Conservation (phyloP, 805 yeast species). For the Saccharomycopsis malanga region DNA sequence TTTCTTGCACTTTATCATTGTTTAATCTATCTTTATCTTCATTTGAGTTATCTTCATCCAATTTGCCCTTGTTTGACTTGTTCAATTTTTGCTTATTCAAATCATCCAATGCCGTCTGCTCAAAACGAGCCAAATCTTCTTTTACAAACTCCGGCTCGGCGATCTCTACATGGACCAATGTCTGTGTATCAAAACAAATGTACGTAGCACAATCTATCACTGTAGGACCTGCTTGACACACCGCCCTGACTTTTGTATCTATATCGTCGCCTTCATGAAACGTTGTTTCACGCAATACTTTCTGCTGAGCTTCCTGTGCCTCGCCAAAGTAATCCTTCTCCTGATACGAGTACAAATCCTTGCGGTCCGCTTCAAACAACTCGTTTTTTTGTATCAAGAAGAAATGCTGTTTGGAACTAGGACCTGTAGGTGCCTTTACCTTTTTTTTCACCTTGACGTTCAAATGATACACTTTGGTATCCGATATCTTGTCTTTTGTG, state of each 20-base stretch:
- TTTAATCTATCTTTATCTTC: constrained; percentile 34
- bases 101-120: constrained; percentile 28
- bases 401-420: constrained; percentile 6
- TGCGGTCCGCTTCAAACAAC: constrained; percentile 5
- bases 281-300: too few species aligned
- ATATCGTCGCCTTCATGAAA: too few species aligned
- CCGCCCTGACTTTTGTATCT: constrained; percentile 25
- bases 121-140: constrained; percentile 42
- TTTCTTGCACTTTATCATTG: neutral
- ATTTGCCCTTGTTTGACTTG: too few species aligned
- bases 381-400: neutral
- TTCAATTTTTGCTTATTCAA: too few species aligned
- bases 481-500: neutral
- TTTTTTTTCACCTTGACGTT: constrained; percentile 5
- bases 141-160: constrained; percentile 35
- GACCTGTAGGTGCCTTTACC: too few species aligned
- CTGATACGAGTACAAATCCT: constrained; percentile 6
- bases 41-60: too few species aligned
- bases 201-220: constrained; percentile 41
- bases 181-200: constrained; percentile 39
- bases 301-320: too few species aligned
- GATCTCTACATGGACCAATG: constrained; percentile 46
- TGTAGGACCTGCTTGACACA: constrained; percentile 30
- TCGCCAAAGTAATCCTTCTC: neutral
- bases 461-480: constrained; percentile 6